phyloP scores from a whole-genome alignment of 352 stramenopile species.

The Aphanomyces astaci region DNA sequence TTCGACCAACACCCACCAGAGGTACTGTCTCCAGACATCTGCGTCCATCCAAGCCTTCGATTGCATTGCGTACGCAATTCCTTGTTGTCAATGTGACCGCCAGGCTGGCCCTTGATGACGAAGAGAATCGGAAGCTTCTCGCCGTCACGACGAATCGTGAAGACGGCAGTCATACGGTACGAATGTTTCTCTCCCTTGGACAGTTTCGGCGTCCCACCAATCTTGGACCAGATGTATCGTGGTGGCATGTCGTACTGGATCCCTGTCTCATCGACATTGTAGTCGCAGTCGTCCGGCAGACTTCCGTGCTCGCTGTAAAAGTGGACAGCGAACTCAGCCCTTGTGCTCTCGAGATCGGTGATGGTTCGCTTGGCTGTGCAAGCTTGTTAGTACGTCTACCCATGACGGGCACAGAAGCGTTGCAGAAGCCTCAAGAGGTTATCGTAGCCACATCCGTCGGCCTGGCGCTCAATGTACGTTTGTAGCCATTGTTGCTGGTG shows the following conservation, averaged over 20 bases:
- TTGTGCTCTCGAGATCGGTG: not conserved
- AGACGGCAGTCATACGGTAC: conserved; percentile 17
- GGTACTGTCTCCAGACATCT: conserved; percentile 17
- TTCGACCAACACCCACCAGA: not conserved
- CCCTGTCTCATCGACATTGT: conserved; percentile 24
- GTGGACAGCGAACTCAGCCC: not conserved
- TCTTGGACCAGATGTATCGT: conserved; percentile 1
- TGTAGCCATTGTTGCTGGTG: not conserved
- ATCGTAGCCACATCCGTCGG: not conserved
- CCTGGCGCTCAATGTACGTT: not conserved
- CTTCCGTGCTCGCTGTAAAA: not conserved
- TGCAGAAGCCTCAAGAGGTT: not conserved
- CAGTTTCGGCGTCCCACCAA: conserved; percentile 16
- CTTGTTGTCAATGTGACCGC: conserved; percentile 22
- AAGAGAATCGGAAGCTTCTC: conserved; percentile 27
- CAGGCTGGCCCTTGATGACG: conserved; percentile 20
- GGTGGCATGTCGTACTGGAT: conserved; percentile 23
- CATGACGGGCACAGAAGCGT: not conserved
- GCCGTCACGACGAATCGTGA: conserved; percentile 23
- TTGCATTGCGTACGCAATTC: conserved; percentile 24
- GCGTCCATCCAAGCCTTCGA: conserved; percentile 28
- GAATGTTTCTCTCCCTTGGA: conserved; percentile 22
- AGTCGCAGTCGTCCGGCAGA: not conserved
- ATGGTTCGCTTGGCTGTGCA: not conserved
- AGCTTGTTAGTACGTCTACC: not conserved